A percentile compares a stretch with the other conserved stretches of the same genome.
These are phyloP conservation scores for Hericium alpestre DNA, from an alignment of 768 basidiomycete genomes.

Conservation along the genomic window DNA sequence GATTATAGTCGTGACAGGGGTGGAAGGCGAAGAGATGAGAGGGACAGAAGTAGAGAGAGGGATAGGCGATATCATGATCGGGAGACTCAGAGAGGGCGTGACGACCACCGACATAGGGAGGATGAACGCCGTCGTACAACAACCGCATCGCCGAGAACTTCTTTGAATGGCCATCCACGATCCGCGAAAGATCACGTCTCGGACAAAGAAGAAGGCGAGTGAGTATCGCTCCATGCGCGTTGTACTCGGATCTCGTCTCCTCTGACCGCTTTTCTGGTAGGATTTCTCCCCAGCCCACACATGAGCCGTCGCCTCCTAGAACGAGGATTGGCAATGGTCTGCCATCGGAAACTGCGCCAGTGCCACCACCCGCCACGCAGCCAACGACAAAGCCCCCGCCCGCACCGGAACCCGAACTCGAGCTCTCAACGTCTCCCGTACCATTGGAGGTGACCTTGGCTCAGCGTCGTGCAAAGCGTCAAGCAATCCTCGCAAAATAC, in stretches of 20 bases:
- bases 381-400: constrained; percentile 9
- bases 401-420: constrained; percentile 38
- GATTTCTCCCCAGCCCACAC: constrained; percentile 46
- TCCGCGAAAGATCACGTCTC: constrained; percentile 24
- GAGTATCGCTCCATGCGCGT: constrained; percentile 35
- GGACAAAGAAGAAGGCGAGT: constrained; percentile 90
- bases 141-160: constrained; percentile 6
- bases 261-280: constrained; percentile 23
- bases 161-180: constrained; percentile 11
- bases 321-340: constrained; percentile 12
- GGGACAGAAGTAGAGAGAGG: constrained; percentile 21
- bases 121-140: constrained; percentile 10
- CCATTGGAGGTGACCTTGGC: constrained; percentile 54
- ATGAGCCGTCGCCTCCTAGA: neutral
- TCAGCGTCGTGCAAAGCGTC: constrained; percentile 58
- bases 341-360: neutral
- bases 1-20: constrained; percentile 19
- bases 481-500: constrained; percentile 76
- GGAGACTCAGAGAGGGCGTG: constrained; percentile 1
- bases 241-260: too few relatives aligned
- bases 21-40: constrained; percentile 24
- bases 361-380: constrained; percentile 2
- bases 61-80: constrained; percentile 10
- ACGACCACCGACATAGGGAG: neutral
- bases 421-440: constrained; percentile 31